Evolutionary conservation across 305 asterid species (phyloP), one percentile per base, ranked within the genome.

Genomic region (Fraxinus sp.): DNA sequence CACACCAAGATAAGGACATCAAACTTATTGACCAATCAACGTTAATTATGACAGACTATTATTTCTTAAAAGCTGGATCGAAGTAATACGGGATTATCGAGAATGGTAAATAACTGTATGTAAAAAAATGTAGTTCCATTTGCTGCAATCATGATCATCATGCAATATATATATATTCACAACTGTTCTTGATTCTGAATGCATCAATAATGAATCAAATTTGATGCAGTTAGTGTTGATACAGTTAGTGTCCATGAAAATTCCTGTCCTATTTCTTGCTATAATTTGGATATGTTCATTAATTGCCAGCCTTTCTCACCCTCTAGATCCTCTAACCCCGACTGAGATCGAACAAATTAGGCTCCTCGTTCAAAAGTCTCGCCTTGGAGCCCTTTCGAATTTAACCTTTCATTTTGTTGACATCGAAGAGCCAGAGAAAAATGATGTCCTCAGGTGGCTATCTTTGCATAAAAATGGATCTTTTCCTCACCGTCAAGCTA

Each of bases 351-450:
- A 86, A 80, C 80, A 74, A 28, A 68, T 89, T 52, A 88, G 81
- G 74, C 83, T 82, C 74, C 84, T 81, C 10, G 83, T 92, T 82
- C 90, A 89, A 75, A 90, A 85, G 0, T 91, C 91, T 7, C 82
- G 77, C 70, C 66, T 77, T 39, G 80, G 81, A 20, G 84, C 91
- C 14, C 86, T 82, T 41, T 81, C 91, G 9, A 90, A 89, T 76
- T 59, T 84, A 28, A 91, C 92, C 33, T 89, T 92, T 81, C 98
- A 93, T 81, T 90, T 79, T 83, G 89, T 93, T 75, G 98, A 92
- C 36, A 82, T 93, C n/a, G 92, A 92, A n/a, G 98, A 91, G 85
- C 98, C 98, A 5, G 89, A 89, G 1, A 93, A 93, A 77, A 70
- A 84, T 5, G 88, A 88, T 59, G 95, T 92, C 83, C 90, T 91